Evolutionary conservation across 1,284 basidiomycete species (phyloP).

Genomic region (Papiliotrema fonsecae): DNA sequence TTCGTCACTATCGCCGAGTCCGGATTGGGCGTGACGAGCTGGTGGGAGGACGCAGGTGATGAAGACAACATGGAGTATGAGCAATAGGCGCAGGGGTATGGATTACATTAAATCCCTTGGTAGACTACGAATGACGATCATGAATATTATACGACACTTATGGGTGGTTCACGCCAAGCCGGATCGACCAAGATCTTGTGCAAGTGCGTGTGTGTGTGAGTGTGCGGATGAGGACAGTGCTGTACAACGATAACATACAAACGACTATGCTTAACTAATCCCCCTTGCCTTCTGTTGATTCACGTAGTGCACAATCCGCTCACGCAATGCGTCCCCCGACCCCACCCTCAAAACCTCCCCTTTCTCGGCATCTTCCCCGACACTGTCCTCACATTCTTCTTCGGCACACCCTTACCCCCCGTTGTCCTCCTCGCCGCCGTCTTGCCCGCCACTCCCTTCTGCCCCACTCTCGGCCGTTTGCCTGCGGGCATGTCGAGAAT

Average conservation of each 20-base stretch:
- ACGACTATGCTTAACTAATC: too few relatives aligned
- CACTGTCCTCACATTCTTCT: conserved; percentile 5
- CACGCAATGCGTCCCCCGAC: neutral
- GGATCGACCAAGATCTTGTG: too few relatives aligned
- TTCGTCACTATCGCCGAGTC: conserved; percentile 82
- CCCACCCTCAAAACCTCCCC: neutral
- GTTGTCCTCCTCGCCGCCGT: conserved; percentile 1
- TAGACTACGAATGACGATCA: too few relatives aligned
- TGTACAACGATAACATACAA: too few relatives aligned
- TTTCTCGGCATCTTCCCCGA: conserved; percentile 1
- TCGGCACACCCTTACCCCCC: conserved; percentile 19
- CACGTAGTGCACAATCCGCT: too few relatives aligned
- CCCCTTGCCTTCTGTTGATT: too few relatives aligned
- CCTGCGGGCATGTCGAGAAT: conserved; percentile 17
- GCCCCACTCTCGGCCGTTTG: conserved; percentile 19
- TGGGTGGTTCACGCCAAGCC: too few relatives aligned
- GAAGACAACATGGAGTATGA: conserved; percentile 25
- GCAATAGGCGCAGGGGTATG: conserved; percentile 10
- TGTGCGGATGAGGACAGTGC: too few relatives aligned
- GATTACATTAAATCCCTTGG: too few relatives aligned
- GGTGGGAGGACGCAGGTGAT: conserved; percentile 52
- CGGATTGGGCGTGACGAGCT: conserved; percentile 64
- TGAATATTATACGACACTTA: too few relatives aligned
- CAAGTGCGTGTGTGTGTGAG: too few relatives aligned
- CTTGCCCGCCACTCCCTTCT: conserved; percentile 20